Base-by-base conservation (phyloP, 768 basidiomycete genomes). In the Lactarius tabidus region DNA sequence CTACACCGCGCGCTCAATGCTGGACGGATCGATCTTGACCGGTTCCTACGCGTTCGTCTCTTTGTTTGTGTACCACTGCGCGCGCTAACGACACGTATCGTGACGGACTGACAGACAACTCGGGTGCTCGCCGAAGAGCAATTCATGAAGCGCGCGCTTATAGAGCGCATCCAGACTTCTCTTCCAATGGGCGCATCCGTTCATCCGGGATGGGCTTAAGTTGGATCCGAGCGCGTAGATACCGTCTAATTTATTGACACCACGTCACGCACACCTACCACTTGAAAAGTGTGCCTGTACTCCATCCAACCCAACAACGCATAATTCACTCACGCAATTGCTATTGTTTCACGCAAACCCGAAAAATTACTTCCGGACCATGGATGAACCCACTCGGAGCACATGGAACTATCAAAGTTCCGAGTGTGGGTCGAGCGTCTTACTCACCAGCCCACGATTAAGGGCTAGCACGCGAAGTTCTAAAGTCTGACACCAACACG, bases 81-180 rank as follows among this genome's bases (percentile, higher is more conserved):
- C 52, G 56, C 56, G 33, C 65, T 67, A 55, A 62, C 52, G 31
- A 43, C 35, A 54, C 53, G 26, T 29, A 39, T 60, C 56, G 35
- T 18, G 54, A 60, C 74, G 93, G 91, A 86, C 87, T 14, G 54
- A 60, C 74, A 93, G 91, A 86, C 87, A 54, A 91, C 89, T 18
- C 88, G 96, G 65, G 82, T 89, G 59, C 82, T 98, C 59, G 94
- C 94, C 33, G 88, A 95, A 77, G 95, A 98, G 75, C 96, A 98
- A 75, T 98, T 97, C 74, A 91, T 93, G 88, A 95, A 96, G 79
- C 86, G 95, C 68, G 95, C 94, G 52, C 81, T 97, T 69, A 88
- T 94, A 54, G 93, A 97, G 76, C 94, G 94, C 82, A 97, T 98
- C 71, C 83, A 84, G 70, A 72, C 74, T 58, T 83, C 83, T 31